Base-by-base conservation (phyloP, 83 land plant genomes). In the Thuja plicata region DNA sequence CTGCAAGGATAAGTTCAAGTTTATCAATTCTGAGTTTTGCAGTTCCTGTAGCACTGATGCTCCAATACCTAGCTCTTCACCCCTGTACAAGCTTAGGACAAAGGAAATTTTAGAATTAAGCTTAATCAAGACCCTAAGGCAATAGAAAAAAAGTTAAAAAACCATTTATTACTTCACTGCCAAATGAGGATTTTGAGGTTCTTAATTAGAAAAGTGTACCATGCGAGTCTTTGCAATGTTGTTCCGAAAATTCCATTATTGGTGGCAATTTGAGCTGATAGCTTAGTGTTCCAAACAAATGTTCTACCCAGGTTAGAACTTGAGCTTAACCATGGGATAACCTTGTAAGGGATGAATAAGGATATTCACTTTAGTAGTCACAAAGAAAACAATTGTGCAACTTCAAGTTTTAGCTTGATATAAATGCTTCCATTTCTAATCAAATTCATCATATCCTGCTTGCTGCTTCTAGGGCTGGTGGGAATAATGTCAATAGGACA, bases 1-100 rank as follows among this genome's bases (percentile, higher is more conserved):
- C 45, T 55, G 71, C 87, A 86, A 35, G 62, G 71, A 41, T n/a
- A 11, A 86, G 62, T 32, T 86, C 71, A 57, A 34, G 10, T 86
- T 71, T 57, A 35, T 60, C 71, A 86, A 54, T 24, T 86, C 87
- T 57, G 71, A 5, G 57, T 55, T 86, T 52, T 86, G 87, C 71
- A 86, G 71, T 60, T 57, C 71, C 35, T 86, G 87, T 10, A 86
- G 87, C 38, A 86, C 27, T 34, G 71, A 86, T 86, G 43, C 71
- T 57, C 87, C 71, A 34, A 55, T 57, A 17, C 71, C 43, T 34
- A 55, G 13, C n/a, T 85, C 87, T 82, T 82, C 50, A 82, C 43
- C 43, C 84, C 30, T 82, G 50, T 82, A 82, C 85, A 82, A 82
- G 46, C 50, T 82, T n/a, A 62, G 70, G 70, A 62, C n/a, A 62